Conservation (phyloP, 192 early-diverging fungal genomes). For the Rhizoclosmatium sp. region DNA sequence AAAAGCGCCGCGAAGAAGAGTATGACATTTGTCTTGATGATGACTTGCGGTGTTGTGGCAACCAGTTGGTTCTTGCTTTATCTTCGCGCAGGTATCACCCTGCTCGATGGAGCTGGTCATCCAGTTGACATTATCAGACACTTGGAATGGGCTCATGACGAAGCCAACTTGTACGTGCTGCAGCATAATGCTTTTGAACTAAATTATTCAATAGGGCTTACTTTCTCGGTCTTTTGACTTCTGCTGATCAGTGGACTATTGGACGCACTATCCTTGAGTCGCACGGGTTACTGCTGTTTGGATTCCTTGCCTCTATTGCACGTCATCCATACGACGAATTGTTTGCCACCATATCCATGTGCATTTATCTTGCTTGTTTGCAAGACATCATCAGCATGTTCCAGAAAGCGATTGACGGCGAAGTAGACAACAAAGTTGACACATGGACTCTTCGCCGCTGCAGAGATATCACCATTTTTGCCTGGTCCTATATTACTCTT, state of each 20-base stretch:
- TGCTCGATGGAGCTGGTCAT: conserved; percentile 10
- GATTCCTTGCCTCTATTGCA: conserved; percentile 34
- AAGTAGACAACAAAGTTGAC: conserved; percentile 32
- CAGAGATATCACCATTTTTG: conserved; percentile 29
- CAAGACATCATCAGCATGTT: conserved; percentile 32
- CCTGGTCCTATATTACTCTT: conserved; percentile 34
- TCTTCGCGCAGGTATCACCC: conserved; percentile 31
- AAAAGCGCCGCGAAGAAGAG: conserved; percentile 24
- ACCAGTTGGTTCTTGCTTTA: conserved; percentile 30
- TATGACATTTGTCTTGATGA: conserved; percentile 24
- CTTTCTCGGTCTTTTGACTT: conserved; percentile 24
- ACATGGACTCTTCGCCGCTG: conserved; percentile 32
- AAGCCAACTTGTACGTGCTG: conserved; percentile 24
- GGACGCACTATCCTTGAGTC: conserved; percentile 14
- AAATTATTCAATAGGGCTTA: conserved; percentile 23
- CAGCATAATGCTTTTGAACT: background rate
- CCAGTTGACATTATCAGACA: conserved; percentile 34
- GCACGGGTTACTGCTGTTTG: conserved; percentile 14
- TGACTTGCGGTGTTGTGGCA: conserved; percentile 22
- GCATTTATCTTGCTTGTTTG: background rate
- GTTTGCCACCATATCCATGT: conserved; percentile 13
- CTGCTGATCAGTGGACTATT: conserved; percentile 21
- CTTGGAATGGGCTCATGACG: conserved; percentile 44
- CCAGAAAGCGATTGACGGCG: conserved; percentile 42
- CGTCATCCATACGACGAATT: conserved; percentile 39